These are phyloP conservation scores for Rhizophagus prolifer DNA, from an alignment of 192 early-diverging fungal species.

Conservation along the genomic window DNA sequence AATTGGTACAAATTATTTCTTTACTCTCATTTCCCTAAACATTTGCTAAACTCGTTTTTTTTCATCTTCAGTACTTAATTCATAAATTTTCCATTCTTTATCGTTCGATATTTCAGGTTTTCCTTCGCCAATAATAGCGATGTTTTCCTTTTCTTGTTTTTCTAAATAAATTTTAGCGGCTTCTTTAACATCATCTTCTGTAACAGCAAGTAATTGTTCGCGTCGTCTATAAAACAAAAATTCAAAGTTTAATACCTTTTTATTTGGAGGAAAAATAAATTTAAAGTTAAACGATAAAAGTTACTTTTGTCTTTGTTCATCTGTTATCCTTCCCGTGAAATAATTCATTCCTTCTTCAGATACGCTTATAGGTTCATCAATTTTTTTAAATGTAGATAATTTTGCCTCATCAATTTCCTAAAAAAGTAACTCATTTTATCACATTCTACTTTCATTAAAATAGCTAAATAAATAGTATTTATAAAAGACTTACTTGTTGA, in stretches of 20 bases:
- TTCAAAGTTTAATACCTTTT: not conserved
- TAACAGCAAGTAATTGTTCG: conserved; percentile 71
- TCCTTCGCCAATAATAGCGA: conserved; percentile 40
- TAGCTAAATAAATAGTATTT: not conserved
- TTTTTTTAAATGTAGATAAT: conserved; percentile 79
- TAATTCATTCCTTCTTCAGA: conserved; percentile 82
- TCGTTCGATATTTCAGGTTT: not conserved
- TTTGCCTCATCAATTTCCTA: conserved; percentile 90
- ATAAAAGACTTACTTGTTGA: conserved; percentile 37
- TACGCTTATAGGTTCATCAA: conserved; percentile 84
- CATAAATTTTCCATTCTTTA: conserved; percentile 10
- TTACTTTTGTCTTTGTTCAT: conserved; percentile 83
- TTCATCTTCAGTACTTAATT: not conserved
- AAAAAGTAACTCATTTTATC: not conserved
- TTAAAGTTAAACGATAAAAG: not conserved
- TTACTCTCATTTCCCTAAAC: too few relatives aligned
- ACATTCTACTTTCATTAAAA: not conserved
- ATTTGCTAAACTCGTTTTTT: not conserved
- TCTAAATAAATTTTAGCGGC: conserved; percentile 70
- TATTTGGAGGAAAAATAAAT: not conserved
- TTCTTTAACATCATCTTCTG: conserved; percentile 64
- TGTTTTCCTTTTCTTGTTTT: not conserved
- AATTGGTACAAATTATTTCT: too few relatives aligned
- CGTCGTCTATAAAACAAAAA: conserved; percentile 56
- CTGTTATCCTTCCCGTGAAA: conserved; percentile 74